Evolutionary conservation across 176 grass and related monocot species (phyloP), one percentile per base, ranked within the genome.

Genomic region (Carex littledalei): DNA sequence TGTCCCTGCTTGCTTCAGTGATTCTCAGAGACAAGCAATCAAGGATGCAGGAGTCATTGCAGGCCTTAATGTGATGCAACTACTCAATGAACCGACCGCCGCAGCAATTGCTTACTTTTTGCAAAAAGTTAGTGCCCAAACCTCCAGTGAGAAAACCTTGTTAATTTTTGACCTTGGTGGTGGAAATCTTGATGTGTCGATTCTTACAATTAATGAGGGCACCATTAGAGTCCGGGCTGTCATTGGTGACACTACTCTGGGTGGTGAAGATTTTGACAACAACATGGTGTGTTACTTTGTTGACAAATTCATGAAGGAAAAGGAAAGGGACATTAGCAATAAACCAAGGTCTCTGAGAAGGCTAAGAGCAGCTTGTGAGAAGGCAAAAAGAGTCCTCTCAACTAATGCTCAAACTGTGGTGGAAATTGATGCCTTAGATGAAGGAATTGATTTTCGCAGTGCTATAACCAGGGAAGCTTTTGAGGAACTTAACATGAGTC

Each of bases 371-470:
- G 58, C 80, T 41, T 82, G 80, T 49, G 39, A 82, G 60, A 82
- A 67, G 61, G 60, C 80, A 31, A 82, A 82, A 64, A 18, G 80
- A 49, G 58, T 67, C n/a, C 80, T 82, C n/a, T 67, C 61, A 13
- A 82, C 80, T 49, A 64, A 64, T 64, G 20, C 61, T 8, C 35
- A 82, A 49, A 82, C 80, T 26, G 63, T 47, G n/a, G 35, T 82
- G 17, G 80, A 82, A 21, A 22, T 82, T 82, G 80, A 82, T 82
- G 29, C 80, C n/a, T 82, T 82, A 12, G 59, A 82, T 82, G 59
- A 67, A 6, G 80, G 61, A 67, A 67, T 49, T 82, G 80, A 82
- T 67, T 82, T 82, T 26, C 5, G 37, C 7, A 50, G 26, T 64
- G 2, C 5, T 49, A 66, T 82, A 65, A 82, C 80, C 2, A 82